These are phyloP conservation scores for Yamadazyma sp. DNA, from an alignment of 805 yeast genomes.

Conservation along the genomic window DNA sequence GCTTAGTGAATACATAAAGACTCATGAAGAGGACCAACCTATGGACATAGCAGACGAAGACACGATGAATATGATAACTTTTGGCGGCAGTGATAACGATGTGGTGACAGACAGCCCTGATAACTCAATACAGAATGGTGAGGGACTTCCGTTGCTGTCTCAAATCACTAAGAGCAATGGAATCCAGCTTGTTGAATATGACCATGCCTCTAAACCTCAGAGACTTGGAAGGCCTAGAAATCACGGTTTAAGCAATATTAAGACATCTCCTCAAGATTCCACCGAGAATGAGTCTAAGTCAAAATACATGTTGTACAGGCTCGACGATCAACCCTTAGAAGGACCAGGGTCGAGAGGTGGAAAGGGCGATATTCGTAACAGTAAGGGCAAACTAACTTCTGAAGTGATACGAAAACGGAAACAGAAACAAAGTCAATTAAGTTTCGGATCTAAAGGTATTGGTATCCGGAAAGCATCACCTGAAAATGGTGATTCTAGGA, in stretches of 20 bases:
- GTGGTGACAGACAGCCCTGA: not conserved
- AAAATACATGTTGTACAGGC: slow-evolving; percentile 31
- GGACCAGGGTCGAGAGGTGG: slow-evolving; percentile 46
- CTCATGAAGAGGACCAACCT: not conserved
- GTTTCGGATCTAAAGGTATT: slow-evolving; percentile 12
- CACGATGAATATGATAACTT: not conserved
- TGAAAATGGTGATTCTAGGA: not conserved
- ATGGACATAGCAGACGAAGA: too few relatives aligned
- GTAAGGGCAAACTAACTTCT: slow-evolving; percentile 27
- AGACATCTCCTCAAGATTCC: slow-evolving; percentile 17
- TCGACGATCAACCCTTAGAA: slow-evolving; percentile 34
- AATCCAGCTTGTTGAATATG: slow-evolving; percentile 28
- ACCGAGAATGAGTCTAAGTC: slow-evolving; percentile 28
- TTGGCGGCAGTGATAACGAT: not conserved
- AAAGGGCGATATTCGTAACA: slow-evolving; percentile 16
- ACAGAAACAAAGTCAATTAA: slow-evolving; percentile 19
- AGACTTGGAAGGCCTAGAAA: slow-evolving; percentile 39
- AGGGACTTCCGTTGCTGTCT: not conserved
- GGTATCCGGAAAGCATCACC: not conserved
- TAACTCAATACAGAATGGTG: not conserved
- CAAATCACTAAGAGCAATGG: not conserved
- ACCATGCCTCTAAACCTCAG: slow-evolving; percentile 30
- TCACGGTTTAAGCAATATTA: slow-evolving; percentile 20
- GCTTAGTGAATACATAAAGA: slow-evolving; percentile 6
- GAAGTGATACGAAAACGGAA: slow-evolving; percentile 21